These are phyloP conservation scores for Rhizomucor pusillus DNA, from an alignment of 371 early-diverging fungal species.

Conservation along the genomic window DNA sequence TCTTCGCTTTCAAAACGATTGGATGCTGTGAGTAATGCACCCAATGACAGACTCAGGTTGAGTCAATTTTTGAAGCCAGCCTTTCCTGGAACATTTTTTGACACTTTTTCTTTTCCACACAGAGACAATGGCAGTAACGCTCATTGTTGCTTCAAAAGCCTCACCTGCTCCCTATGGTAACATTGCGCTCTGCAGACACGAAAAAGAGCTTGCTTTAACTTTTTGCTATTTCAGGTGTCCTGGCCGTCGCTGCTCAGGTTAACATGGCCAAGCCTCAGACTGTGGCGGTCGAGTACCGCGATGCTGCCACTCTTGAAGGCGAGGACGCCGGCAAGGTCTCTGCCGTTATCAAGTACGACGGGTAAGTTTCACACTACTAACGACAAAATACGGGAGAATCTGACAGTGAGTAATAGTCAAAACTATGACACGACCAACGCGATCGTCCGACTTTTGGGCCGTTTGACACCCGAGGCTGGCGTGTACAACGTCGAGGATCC, in stretches of 20 bases:
- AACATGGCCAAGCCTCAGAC: slow-evolving; percentile 40
- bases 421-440: slow-evolving; percentile 42
- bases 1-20: no score
- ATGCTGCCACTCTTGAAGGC: slow-evolving; percentile 34
- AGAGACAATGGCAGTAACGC: not conserved
- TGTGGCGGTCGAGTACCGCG: slow-evolving; percentile 37
- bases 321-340: slow-evolving; percentile 34
- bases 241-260: slow-evolving; percentile 37
- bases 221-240: slow-evolving; percentile 33
- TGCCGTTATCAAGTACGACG: slow-evolving; percentile 33
- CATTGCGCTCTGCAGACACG: no score
- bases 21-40: no score
- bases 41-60: no score
- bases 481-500: slow-evolving; percentile 40
- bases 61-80: no score
- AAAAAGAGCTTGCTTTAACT: no score
- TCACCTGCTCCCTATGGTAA: slow-evolving; percentile 1
- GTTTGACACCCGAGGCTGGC: slow-evolving; percentile 35
- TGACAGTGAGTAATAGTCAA: slow-evolving; percentile 18
- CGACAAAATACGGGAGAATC: not conserved
- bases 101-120: no score
- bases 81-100: no score
- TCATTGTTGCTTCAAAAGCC: slow-evolving; percentile 1
- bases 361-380: slow-evolving; percentile 20
- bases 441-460: slow-evolving; percentile 40